Evolutionary conservation across 306 rosid species (phyloP), one percentile per base, ranked within the genome.

Genomic region (Castanopsis chinensis): DNA sequence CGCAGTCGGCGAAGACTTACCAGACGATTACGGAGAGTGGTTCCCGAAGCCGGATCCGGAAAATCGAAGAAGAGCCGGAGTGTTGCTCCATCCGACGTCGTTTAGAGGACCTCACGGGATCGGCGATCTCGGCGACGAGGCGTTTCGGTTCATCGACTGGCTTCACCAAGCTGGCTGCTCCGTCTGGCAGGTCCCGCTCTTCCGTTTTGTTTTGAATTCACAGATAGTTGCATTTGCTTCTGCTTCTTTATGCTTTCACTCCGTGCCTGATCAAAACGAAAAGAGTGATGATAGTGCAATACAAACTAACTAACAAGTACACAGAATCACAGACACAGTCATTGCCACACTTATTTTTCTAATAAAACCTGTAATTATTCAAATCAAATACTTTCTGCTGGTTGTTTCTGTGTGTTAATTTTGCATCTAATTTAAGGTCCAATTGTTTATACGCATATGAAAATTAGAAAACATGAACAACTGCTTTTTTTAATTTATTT

Each of bases 31-130:
- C 76, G 95, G 85, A 0, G 88, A 91, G 28, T 85, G 92, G 80
- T 73, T 90, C 59, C 97, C 92, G 52, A 79, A 77, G 58, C 51
- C 85, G 6, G 37, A 84, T 58, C 90, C 87, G 6, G 37, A 67
- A 1, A 71, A 78, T 53, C 95, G 90, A 57, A 87, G 94, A 81
- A 89, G 99, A 86, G 94, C 97, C 18, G 97, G 99, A 21, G 88
- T 94, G 70, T 37, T 90, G 4, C 93, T 94, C 68, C 99, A 94
- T 74, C 99, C 99, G 80, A 92, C 99, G 68, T 94, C 97, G 84
- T 90, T 92, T 82, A 86, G 85, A 2, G 93, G 99, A 1, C 97
- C 99, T 33, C 76, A 88, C 11, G 97, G 97, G 35, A 90, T 94
- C 57, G 99, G 99, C 32, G 97, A 94, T 83, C 86, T 94, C 74